Percentiles rank a stretch among this genome's conserved stretches.
Evolutionary conservation across 331 rosid species (phyloP).

Genomic region (Quercus tomentella): DNA sequence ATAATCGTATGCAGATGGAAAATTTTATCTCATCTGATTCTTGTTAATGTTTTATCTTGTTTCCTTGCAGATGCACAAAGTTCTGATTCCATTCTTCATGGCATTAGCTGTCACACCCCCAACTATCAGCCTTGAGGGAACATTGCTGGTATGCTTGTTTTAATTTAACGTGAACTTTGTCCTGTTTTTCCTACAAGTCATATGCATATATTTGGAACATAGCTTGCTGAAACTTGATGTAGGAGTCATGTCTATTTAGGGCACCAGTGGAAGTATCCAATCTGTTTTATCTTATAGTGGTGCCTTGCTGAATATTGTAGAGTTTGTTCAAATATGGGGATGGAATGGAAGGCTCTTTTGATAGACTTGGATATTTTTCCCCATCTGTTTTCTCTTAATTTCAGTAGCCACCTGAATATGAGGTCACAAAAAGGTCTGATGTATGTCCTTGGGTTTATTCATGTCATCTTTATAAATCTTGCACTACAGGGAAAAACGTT

Average conservation of each 20-base stretch:
- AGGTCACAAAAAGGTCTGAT: too few species aligned
- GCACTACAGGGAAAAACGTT: too few species aligned
- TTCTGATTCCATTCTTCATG: conserved; percentile 69
- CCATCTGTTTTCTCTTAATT: not conserved
- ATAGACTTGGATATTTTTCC: not conserved
- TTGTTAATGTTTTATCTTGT: not conserved
- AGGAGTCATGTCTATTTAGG: not conserved
- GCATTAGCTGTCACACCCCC: conserved; percentile 75
- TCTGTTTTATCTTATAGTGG: not conserved
- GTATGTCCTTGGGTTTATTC: too few species aligned
- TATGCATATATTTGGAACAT: not conserved
- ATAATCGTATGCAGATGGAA: not conserved
- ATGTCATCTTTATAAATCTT: too few species aligned
- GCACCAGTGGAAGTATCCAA: not conserved
- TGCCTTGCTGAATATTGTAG: not conserved
- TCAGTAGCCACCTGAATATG: too few species aligned
- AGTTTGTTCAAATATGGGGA: not conserved
- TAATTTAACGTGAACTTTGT: not conserved
- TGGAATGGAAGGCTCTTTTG: not conserved
- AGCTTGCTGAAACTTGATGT: not conserved
- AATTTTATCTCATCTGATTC: not conserved
- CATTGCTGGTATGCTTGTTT: conserved; percentile 68
- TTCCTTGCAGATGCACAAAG: conserved; percentile 79
- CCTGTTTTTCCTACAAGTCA: not conserved
- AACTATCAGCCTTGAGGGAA: conserved; percentile 83